Evolutionary conservation across 1,284 basidiomycete genomes (phyloP).

Genomic region (Ceratobasidium sp.): DNA sequence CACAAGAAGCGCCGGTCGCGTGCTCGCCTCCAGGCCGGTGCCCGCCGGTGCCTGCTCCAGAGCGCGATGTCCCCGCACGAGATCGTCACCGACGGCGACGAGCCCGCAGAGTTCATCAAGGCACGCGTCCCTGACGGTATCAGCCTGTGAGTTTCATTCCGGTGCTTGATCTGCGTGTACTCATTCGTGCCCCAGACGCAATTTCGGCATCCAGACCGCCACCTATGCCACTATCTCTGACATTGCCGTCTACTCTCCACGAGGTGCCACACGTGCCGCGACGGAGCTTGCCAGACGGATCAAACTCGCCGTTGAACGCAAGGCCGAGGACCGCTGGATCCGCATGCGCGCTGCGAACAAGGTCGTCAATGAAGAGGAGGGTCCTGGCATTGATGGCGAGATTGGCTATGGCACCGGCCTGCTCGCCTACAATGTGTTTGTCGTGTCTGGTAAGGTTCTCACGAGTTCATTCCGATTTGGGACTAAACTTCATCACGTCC

Average conservation of each 20-base stretch:
- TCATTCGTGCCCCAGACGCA: slow-evolving; percentile 57
- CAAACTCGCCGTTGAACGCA: slow-evolving; percentile 66
- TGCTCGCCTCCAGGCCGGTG: slow-evolving; percentile 47
- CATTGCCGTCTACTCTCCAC: slow-evolving; percentile 86
- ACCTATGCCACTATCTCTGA: slow-evolving; percentile 92
- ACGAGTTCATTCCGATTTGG: background rate
- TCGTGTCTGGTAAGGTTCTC: slow-evolving; percentile 71
- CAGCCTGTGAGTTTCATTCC: slow-evolving; percentile 45
- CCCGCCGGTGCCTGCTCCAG: slow-evolving; percentile 47
- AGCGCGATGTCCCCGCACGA: slow-evolving; percentile 52
- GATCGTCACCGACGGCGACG: slow-evolving; percentile 54
- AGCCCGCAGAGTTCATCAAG: slow-evolving; percentile 62
- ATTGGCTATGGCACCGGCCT: slow-evolving; percentile 41
- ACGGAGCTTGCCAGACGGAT: slow-evolving; percentile 68
- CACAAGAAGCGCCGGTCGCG: slow-evolving; percentile 42
- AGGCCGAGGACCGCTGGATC: slow-evolving; percentile 61
- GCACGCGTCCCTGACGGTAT: slow-evolving; percentile 72
- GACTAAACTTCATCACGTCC: slow-evolving; percentile 30
- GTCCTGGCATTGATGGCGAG: slow-evolving; percentile 50
- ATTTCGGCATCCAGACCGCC: slow-evolving; percentile 84
- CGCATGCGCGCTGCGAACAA: slow-evolving; percentile 47
- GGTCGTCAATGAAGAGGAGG: slow-evolving; percentile 42
- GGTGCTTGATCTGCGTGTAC: background rate
- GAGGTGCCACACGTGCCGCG: slow-evolving; percentile 65
- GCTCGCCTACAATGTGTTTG: slow-evolving; percentile 81